These are phyloP conservation scores for Endotrypanum monterogeii DNA, from an alignment of 208 protist genomes.

Conservation along the genomic window DNA sequence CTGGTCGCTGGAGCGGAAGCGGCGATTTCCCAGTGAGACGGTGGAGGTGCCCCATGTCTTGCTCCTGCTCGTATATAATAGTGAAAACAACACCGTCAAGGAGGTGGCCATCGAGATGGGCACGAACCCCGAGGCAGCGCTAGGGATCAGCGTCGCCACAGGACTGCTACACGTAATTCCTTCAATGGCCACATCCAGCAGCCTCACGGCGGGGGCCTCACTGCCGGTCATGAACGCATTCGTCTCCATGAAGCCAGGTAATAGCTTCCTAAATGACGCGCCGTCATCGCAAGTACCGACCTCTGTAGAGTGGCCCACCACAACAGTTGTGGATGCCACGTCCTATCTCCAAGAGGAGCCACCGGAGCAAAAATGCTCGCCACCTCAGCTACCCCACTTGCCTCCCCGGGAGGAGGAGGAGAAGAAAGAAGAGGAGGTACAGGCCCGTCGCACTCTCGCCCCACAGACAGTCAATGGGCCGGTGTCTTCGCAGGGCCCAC, in stretches of 20 bases:
- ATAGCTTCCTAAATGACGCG: not conserved
- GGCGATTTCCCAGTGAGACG: conserved; percentile 19
- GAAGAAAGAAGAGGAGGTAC: too few species aligned
- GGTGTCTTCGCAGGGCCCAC: not conserved
- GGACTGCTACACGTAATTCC: conserved; percentile 76
- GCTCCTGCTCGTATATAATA: conserved; percentile 78
- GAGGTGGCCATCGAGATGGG: conserved; percentile 76
- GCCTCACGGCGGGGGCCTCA: not conserved
- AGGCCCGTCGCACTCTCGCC: not conserved
- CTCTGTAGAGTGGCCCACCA: not conserved
- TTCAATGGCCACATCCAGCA: conserved; percentile 6
- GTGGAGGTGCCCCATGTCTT: conserved; percentile 45
- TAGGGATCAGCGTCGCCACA: conserved; percentile 73
- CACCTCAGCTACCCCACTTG: not conserved
- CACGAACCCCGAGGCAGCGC: conserved; percentile 39
- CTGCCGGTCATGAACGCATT: conserved; percentile 39
- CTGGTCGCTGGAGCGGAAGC: conserved; percentile 31
- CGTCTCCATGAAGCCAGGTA: not conserved
- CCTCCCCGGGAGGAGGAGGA: not conserved
- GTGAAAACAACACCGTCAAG: conserved; percentile 61
- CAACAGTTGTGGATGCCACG: not conserved
- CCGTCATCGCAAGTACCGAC: not conserved
- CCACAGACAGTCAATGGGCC: not conserved
- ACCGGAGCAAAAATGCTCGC: not conserved
- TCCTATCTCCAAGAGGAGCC: not conserved